Conservation (phyloP, 441 rosid species). For the Gossypium aridum region DNA sequence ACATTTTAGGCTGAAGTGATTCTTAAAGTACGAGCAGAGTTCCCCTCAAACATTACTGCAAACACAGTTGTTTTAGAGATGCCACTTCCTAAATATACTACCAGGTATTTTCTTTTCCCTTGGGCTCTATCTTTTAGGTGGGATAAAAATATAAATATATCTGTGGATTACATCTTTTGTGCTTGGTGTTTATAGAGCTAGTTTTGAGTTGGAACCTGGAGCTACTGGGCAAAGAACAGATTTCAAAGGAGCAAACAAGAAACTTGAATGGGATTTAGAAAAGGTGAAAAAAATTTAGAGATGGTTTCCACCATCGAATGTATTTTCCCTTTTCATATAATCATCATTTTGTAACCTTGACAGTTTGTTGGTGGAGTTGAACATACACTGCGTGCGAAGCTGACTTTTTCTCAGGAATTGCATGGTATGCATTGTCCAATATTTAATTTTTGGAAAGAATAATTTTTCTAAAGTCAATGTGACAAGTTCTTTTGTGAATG, state of each 20-base stretch:
- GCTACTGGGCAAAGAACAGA: constrained; percentile 84
- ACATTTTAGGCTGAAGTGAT: constrained; percentile 75
- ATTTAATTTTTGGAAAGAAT: background rate
- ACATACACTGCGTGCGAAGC: constrained; percentile 83
- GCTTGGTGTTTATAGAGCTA: constrained; percentile 44
- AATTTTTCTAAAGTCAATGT: background rate
- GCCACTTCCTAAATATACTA: constrained; percentile 90
- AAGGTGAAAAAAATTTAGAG: too few relatives aligned
- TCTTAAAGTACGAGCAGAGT: constrained; percentile 81
- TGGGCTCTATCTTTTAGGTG: too few relatives aligned
- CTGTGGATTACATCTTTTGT: background rate
- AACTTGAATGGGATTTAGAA: constrained; percentile 62
- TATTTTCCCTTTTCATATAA: background rate
- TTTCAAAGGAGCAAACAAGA: constrained; percentile 82
- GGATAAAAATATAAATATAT: too few relatives aligned
- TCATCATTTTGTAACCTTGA: constrained; percentile 12
- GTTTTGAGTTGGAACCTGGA: constrained; percentile 83
- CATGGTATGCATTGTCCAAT: constrained; percentile 45
- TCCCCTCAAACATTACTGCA: constrained; percentile 71
- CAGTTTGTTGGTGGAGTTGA: constrained; percentile 96
- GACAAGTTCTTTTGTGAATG: background rate
- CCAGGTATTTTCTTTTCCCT: constrained; percentile 42
- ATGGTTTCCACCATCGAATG: too few relatives aligned
- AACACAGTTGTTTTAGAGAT: constrained; percentile 76
- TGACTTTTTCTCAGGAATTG: constrained; percentile 82